Evolutionary conservation across 345 rosid genomes (phyloP), one percentile per base, ranked within the genome.

Genomic region (Acer negundo): DNA sequence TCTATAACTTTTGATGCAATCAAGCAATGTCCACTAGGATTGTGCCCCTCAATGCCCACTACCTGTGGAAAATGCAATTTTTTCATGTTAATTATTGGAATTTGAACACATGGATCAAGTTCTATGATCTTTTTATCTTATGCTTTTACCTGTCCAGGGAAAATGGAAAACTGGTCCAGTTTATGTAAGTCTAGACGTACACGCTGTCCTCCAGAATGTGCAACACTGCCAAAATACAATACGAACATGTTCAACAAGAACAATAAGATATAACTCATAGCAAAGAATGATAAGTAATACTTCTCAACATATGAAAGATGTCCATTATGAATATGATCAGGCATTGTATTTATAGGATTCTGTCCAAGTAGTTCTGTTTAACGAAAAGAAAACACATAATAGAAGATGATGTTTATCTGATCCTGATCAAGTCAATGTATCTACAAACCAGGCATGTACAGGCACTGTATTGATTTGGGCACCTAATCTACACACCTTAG

Each of bases 21-120:
- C 65, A 96, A 85, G 89, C 94, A 94, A 77, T 96, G 98, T 51
- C 98, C 98, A 81, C 98, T 94, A 69, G 97, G 98, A 86, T 96
- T 96, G 72, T 89, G 84, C 75, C 98, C 99, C 82, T 91, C 93
- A 82, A 96, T 72, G 75, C 95, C 98, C 59, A 96, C 92, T 74
- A 96, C 86, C 99, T 96, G 90, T 73, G 79, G 79, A 19, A 80
- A 79, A 80, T n/a, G 42, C 69, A 80, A 31, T 17, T 28, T 73
- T 49, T 77, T 76, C 65, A 71, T 66, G 71, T 77, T 77, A 77
- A 80, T 68, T 15, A 53, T 66, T 64, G 79, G 40, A 51, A 72
- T 67, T 53, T 58, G 8, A 26, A 70, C 24, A 66, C 56, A 69
- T 11, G 75, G 67, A 78, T 23, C 51, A 69, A 49, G 53, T 81